phyloP scores from a whole-genome alignment of 2,329 filamentous ascomycete genomes.

The Huntiella abstrusa region DNA sequence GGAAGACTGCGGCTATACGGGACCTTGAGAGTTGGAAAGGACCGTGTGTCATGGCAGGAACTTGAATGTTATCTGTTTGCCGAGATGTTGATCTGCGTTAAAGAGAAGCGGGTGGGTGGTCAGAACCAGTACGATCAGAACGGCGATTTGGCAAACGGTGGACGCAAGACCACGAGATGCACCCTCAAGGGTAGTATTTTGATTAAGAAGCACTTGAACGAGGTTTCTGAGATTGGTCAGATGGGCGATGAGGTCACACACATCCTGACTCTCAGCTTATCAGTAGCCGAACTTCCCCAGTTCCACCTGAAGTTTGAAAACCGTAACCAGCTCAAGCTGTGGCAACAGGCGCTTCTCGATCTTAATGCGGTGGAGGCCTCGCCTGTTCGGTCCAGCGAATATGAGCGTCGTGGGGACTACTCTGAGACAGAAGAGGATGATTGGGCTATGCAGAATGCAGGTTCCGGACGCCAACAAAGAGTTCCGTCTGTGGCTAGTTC shows the following conservation, averaged over 20 bases:
- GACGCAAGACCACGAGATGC: conserved; percentile 52
- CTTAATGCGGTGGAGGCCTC: conserved; percentile 53
- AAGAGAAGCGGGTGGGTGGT: conserved; percentile 64
- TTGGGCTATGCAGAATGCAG: conserved; percentile 22
- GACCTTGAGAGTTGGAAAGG: conserved; percentile 83
- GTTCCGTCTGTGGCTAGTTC: conserved; percentile 69
- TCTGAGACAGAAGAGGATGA: conserved; percentile 85
- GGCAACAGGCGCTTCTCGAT: conserved; percentile 75
- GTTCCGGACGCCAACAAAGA: conserved; percentile 46
- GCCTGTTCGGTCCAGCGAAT: conserved; percentile 51
- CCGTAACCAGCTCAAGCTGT: conserved; percentile 66
- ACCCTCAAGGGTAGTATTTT: conserved; percentile 93
- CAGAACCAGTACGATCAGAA: conserved; percentile 38
- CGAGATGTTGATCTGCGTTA: conserved; percentile 98
- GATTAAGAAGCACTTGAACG: conserved; percentile 93
- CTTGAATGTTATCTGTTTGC: conserved; percentile 91
- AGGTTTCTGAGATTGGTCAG: conserved; percentile 52
- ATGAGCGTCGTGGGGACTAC: conserved; percentile 49
- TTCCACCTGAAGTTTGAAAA: conserved; percentile 86
- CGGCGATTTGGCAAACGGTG: conserved; percentile 31
- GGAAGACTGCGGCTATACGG: conserved; percentile 82
- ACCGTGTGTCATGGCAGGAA: conserved; percentile 92
- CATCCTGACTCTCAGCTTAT: conserved; percentile 73
- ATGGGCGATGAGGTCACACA: conserved; percentile 46
- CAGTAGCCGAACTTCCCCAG: conserved; percentile 76